phyloP scores from a whole-genome alignment of 2,329 filamentous ascomycete species.

The Penicillium sp. region DNA sequence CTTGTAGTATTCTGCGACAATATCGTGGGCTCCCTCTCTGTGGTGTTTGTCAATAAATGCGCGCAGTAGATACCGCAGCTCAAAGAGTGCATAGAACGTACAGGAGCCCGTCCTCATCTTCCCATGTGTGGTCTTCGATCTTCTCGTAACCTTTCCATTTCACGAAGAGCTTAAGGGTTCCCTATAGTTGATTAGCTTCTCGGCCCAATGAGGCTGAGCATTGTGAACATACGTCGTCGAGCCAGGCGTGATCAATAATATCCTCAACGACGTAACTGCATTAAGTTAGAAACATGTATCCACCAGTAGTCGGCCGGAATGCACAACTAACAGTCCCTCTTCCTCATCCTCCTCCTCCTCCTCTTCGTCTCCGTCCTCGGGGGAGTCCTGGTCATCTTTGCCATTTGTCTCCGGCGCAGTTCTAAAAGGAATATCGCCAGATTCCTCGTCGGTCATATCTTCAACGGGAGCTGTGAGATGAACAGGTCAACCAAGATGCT shows the following conservation, averaged over 20 bases:
- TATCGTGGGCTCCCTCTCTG: slow-evolving; percentile 40
- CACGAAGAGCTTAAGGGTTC: slow-evolving; percentile 39
- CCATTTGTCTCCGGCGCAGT: slow-evolving; percentile 25
- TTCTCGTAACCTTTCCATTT: slow-evolving; percentile 50
- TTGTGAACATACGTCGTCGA: slow-evolving; percentile 30
- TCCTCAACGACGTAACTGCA: slow-evolving; percentile 42
- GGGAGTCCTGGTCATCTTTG: slow-evolving; percentile 11
- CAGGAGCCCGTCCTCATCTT: slow-evolving; percentile 46
- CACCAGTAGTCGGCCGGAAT: slow-evolving; percentile 3
- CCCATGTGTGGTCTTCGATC: slow-evolving; percentile 44
- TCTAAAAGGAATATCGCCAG: slow-evolving; percentile 39
- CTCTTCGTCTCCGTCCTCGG: slow-evolving; percentile 18
- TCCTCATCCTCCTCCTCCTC: slow-evolving; percentile 21
- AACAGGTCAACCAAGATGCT: slow-evolving; percentile 14
- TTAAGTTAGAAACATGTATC: slow-evolving; percentile 12
- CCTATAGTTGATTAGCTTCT: slow-evolving; percentile 29
- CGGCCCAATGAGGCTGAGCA: neutral
- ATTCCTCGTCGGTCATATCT: slow-evolving; percentile 38
- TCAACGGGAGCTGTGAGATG: slow-evolving; percentile 28
- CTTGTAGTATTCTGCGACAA: slow-evolving; percentile 42
- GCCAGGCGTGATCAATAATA: slow-evolving; percentile 38
- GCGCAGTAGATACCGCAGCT: neutral
- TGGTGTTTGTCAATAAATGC: slow-evolving; percentile 17
- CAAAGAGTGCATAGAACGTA: slow-evolving; percentile 22
- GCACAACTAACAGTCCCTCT: slow-evolving; percentile 36